phyloP scores from a whole-genome alignment of 345 rosid species.

The Eucalyptus virginea region DNA sequence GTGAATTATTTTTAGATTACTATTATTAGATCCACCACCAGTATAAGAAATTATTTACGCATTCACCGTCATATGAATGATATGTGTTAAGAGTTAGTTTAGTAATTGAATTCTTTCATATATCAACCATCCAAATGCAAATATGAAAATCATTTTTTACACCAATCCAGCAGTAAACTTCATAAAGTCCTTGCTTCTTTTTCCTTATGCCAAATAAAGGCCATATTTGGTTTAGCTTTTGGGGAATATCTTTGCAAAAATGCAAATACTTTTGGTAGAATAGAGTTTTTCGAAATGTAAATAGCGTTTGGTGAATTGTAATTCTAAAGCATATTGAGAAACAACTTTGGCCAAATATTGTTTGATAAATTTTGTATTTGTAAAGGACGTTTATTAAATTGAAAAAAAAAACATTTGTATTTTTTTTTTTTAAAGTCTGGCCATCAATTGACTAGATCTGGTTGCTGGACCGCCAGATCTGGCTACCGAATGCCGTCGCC shows the following conservation, averaged over 20 bases:
- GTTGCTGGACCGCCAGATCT: fast-evolving
- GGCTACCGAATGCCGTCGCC: too few species aligned
- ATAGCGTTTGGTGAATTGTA: too few species aligned
- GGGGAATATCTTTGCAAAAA: too few species aligned
- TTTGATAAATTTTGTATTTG: too few species aligned
- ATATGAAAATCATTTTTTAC: background rate
- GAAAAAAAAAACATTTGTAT: too few species aligned
- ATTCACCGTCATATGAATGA: fast-evolving
- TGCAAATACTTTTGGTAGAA: too few species aligned
- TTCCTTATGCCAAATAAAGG: background rate
- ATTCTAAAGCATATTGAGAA: too few species aligned
- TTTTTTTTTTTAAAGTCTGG: too few species aligned
- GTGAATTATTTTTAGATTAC: background rate
- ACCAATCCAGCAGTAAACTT: fast-evolving
- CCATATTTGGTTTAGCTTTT: fast-evolving
- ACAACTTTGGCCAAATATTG: too few species aligned
- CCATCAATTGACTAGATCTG: fast-evolving
- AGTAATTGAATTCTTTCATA: background rate
- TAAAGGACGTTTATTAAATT: too few species aligned
- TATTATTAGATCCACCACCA: too few species aligned
- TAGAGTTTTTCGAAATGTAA: too few species aligned
- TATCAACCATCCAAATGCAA: background rate
- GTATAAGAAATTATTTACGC: background rate
- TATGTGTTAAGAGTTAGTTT: fast-evolving
- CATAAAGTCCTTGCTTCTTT: background rate